Conservation (phyloP, 805 yeast genomes). For the Saccharomycopsis babjevae region DNA sequence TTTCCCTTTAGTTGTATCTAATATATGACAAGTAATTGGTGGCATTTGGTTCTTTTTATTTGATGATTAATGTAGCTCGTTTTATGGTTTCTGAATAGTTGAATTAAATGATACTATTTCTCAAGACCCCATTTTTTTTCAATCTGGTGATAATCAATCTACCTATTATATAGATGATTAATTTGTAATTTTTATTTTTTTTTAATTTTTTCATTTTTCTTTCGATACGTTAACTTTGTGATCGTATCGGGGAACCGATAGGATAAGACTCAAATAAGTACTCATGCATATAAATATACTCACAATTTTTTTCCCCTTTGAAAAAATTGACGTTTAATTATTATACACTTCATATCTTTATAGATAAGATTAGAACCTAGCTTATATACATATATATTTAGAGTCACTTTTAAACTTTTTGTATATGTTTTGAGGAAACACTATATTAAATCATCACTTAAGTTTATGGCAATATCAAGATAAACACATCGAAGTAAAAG, state of each 20-base stretch:
- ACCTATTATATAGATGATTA: neutral
- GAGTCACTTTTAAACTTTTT: too few relatives aligned
- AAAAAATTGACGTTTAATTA: neutral
- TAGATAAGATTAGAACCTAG: too few relatives aligned
- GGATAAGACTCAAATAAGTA: neutral
- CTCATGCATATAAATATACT: neutral
- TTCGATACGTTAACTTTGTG: too few relatives aligned
- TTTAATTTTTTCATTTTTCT: neutral
- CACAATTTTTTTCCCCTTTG: neutral
- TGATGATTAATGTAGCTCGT: neutral
- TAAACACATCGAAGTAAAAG: neutral
- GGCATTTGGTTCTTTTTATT: slow-evolving; percentile 14
- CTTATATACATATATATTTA: too few relatives aligned
- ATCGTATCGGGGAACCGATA: neutral
- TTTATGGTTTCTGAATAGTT: neutral
- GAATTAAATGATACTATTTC: neutral
- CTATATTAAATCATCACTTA: neutral
- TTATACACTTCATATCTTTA: too few relatives aligned
- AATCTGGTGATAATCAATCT: too few relatives aligned
- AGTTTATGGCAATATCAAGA: neutral
- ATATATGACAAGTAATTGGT: slow-evolving; percentile 82
- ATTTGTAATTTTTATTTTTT: neutral
- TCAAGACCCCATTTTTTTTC: neutral
- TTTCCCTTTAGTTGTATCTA: slow-evolving; percentile 73
- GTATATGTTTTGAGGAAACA: too few relatives aligned